These are phyloP conservation scores for Rhodosporidiobolus odoratus DNA, from an alignment of 768 basidiomycete genomes.

Conservation along the genomic window DNA sequence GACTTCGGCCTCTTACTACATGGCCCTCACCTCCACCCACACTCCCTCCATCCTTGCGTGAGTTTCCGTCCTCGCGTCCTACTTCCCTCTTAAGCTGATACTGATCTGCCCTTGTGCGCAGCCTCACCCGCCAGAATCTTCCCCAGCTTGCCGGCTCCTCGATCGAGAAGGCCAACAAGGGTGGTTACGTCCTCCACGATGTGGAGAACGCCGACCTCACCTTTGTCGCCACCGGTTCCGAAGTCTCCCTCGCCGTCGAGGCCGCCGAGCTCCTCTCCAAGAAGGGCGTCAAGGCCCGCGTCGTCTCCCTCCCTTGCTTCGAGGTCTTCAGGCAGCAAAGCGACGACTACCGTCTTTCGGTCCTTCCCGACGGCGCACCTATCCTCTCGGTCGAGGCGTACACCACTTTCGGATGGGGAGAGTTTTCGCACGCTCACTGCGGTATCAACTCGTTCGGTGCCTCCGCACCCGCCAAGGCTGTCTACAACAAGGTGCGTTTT, in stretches of 20 bases:
- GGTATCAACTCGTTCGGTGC: constrained; percentile 55
- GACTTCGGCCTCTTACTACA: constrained; percentile 84
- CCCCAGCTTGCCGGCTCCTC: constrained; percentile 84
- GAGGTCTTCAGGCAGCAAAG: constrained; percentile 74
- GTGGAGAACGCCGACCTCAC: constrained; percentile 72
- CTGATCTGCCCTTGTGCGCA: not conserved
- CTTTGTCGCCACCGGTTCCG: constrained; percentile 81
- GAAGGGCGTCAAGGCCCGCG: constrained; percentile 70
- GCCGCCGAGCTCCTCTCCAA: constrained; percentile 72
- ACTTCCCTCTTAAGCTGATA: not conserved
- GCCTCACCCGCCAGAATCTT: constrained; percentile 73
- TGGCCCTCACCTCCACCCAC: constrained; percentile 64
- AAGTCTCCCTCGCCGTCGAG: constrained; percentile 80
- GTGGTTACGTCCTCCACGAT: constrained; percentile 86
- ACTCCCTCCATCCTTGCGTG: constrained; percentile 69
- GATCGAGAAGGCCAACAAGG: constrained; percentile 73
- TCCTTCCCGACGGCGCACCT: constrained; percentile 81
- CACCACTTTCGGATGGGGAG: constrained; percentile 75
- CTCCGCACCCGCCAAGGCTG: constrained; percentile 65
- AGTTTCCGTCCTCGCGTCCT: constrained; percentile 50
- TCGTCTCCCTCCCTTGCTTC: constrained; percentile 88
- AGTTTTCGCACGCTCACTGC: constrained; percentile 75
- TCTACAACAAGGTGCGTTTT: constrained; percentile 63
- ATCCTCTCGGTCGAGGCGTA: constrained; percentile 84
- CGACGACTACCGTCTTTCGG: constrained; percentile 70